Evolutionary conservation across 2,329 filamentous ascomycete genomes (phyloP).

Genomic region (Paradendryphiella salina): DNA sequence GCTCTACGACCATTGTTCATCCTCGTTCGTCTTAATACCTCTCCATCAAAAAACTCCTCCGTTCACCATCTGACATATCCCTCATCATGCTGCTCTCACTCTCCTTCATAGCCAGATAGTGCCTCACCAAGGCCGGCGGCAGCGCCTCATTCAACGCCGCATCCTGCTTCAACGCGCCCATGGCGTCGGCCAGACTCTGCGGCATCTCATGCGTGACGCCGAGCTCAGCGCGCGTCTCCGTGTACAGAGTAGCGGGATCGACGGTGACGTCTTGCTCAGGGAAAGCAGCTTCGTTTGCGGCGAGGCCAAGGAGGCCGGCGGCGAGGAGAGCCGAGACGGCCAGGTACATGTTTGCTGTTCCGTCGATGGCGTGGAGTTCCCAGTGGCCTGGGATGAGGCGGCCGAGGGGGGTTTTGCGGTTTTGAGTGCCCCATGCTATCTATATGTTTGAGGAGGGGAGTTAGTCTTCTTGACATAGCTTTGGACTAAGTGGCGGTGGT

Average conservation of each 20-base stretch:
- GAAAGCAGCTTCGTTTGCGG: constrained; percentile 45
- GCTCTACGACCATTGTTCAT: too few relatives aligned
- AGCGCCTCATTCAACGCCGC: constrained; percentile 53
- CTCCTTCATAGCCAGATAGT: constrained; percentile 63
- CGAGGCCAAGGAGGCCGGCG: constrained; percentile 62
- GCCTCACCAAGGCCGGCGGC: constrained; percentile 56
- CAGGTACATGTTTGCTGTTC: constrained; percentile 77
- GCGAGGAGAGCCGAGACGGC: constrained; percentile 64
- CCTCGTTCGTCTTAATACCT: too few relatives aligned
- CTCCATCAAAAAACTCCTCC: constrained; percentile 65
- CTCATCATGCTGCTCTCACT: constrained; percentile 59
- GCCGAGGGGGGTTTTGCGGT: constrained; percentile 73
- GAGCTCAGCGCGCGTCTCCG: constrained; percentile 53
- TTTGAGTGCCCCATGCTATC: constrained; percentile 81
- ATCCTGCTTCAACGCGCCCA: constrained; percentile 58
- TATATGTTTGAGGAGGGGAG: constrained; percentile 54
- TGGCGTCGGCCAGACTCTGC: constrained; percentile 56
- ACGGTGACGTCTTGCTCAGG: constrained; percentile 60
- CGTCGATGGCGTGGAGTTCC: constrained; percentile 80
- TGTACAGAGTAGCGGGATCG: constrained; percentile 31
- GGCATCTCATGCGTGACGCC: constrained; percentile 62
- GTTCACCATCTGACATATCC: constrained; percentile 54
- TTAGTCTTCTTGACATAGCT: background rate
- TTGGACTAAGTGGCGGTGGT: background rate
- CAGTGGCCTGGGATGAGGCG: constrained; percentile 69